These are phyloP conservation scores for Lecanosticta acicola DNA, from an alignment of 2,329 filamentous ascomycete species.

Conservation along the genomic window DNA sequence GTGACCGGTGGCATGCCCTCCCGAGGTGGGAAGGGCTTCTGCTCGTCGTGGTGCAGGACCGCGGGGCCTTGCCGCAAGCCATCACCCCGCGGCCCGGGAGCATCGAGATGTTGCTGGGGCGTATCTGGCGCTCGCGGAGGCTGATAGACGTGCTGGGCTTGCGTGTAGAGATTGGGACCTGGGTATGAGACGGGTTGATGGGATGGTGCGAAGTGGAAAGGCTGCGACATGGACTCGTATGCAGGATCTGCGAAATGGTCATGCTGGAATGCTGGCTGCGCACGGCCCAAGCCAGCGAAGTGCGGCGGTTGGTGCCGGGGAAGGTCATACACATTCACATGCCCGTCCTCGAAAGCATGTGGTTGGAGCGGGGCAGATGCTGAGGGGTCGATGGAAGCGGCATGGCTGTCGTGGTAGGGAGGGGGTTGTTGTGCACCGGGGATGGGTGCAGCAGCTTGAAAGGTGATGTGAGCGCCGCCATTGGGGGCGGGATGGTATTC, in stretches of 20 bases:
- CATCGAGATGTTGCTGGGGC: neutral
- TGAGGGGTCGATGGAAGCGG: conserved; percentile 5
- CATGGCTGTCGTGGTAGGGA: conserved; percentile 2
- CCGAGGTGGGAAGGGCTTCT: neutral
- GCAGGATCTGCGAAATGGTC: neutral
- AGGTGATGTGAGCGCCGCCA: conserved; percentile 36
- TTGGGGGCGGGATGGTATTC: conserved; percentile 47
- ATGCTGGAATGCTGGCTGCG: neutral
- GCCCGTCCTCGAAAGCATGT: neutral
- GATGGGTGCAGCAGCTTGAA: conserved; percentile 23
- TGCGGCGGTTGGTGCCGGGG: neutral
- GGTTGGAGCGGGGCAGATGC: conserved; percentile 13
- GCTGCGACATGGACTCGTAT: too few relatives aligned
- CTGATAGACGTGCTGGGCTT: neutral
- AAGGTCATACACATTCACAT: neutral
- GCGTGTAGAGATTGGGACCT: neutral
- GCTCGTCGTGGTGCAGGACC: neutral
- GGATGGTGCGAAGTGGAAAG: too few relatives aligned
- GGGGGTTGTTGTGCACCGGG: neutral
- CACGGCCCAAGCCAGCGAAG: too few relatives aligned
- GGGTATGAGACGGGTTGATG: too few relatives aligned
- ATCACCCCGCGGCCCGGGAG: neutral
- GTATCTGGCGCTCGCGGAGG: neutral
- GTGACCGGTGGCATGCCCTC: neutral
- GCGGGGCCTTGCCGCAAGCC: too few relatives aligned